Base-by-base conservation (phyloP, 2,329 filamentous ascomycete genomes). In the Acrocalymma vagum region DNA sequence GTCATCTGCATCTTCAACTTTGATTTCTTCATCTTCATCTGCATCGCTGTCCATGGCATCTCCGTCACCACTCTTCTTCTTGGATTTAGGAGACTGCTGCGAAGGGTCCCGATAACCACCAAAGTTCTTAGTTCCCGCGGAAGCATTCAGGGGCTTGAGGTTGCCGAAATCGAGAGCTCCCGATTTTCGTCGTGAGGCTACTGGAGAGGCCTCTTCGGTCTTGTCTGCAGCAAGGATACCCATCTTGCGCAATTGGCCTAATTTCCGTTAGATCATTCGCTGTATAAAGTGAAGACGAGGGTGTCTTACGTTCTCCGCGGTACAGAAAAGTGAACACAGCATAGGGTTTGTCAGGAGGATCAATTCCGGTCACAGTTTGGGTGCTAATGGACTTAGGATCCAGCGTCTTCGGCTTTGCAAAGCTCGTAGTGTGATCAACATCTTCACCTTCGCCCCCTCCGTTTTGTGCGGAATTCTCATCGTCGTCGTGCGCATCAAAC, bases 321-420 rank as follows among this genome's bases (percentile, higher is more conserved):
- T 99, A 99, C 73, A 97, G 90, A 70, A 99, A 99, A 18, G 95
- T 97, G 70, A 99, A 99, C 7, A 89, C 87, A 4, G 94, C 94
- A 72, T 96, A 99, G 3, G 95, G 94, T 72, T 93, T 94, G 50
- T 97, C 93, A 14, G 92, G 91, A 0, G 91, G 90, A 69, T 99
- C 94, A 49, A 97, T 95, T 13, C 93, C 94, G 7, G 94, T 97
- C n/a, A 99, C 94, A 0, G 94, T 99, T 73, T 99, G 94, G 3
- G 94, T 99, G 65, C 92, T 97, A 65, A 99, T 99, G 3, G 90
- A 91, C 74, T 96, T 96, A 0, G 93, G 93, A 73, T 97, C 95
- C 37, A 96, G 79, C 2, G 90, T 88, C 78, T 96, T 97, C 10
- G 92, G 93, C 73, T 96, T 95, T 8, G 93, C 93, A 71, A 97